A percentile compares a stretch with the other conserved stretches of the same genome.
phyloP scores from a whole-genome alignment of 2,329 filamentous ascomycete genomes.

The Colletotrichum navitas region DNA sequence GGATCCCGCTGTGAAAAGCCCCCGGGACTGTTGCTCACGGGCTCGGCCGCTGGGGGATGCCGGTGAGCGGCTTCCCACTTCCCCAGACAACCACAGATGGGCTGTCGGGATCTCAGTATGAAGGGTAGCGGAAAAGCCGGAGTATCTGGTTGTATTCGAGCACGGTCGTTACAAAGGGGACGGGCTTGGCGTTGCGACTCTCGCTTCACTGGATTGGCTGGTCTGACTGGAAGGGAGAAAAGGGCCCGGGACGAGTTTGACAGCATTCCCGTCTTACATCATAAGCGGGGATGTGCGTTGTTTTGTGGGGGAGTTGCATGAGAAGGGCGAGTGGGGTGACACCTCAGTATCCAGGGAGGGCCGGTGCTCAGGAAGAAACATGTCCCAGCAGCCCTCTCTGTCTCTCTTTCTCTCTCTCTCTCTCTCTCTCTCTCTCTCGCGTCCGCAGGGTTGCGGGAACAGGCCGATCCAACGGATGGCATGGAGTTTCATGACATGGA shows the following conservation, averaged over 20 bases:
- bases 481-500: conserved; percentile 13
- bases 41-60: conserved; percentile 12
- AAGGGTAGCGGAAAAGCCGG: conserved; percentile 30
- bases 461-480: conserved; percentile 17
- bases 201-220: conserved; percentile 22
- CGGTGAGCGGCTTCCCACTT: conserved; percentile 32
- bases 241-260: conserved; percentile 7
- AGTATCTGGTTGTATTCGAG: conserved; percentile 18
- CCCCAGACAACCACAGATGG: conserved; percentile 29
- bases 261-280: conserved; percentile 36
- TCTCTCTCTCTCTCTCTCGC: not conserved
- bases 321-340: conserved; percentile 35
- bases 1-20: conserved; percentile 3
- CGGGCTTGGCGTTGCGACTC: conserved; percentile 38
- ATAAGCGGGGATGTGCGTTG: conserved; percentile 35
- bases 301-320: conserved; percentile 37
- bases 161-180: conserved; percentile 3
- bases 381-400: conserved; percentile 24
- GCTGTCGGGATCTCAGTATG: conserved; percentile 9
- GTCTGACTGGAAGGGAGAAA: conserved; percentile 14
- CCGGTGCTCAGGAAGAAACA: conserved; percentile 40
- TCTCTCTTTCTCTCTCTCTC: no score
- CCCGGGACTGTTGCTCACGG: conserved; percentile 13
- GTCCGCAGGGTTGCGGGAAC: conserved; percentile 4
- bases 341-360: conserved; percentile 39